Evolutionary conservation across 164 flowering plant genomes (phyloP), one percentile per base, ranked within the genome.

Genomic region (Liriodendron chinense): DNA sequence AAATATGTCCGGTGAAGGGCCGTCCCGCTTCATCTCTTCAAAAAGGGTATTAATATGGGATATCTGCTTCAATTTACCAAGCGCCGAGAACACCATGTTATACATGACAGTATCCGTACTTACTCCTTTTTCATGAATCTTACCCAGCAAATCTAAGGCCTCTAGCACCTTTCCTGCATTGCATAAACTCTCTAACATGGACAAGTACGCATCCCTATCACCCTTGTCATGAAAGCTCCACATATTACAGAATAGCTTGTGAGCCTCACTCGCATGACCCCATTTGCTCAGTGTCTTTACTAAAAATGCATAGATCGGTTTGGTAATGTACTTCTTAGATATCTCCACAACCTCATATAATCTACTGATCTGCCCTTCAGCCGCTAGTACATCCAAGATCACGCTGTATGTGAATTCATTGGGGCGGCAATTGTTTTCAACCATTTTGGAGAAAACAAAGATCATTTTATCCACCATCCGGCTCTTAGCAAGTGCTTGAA

Each of bases 221-320:
- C 99, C 99, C 43, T 71, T 80, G 18, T 88, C 95, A 71, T 90
- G 89, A 76, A 82, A 87, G 75, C 47, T 83, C 99, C 98, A 96
- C 99, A 94, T 88, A 77, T 86, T 84, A 86, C 99, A 94, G 76
- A 96, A 96, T n/a, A 94, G 76, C 78, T 97, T 80, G 78, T 96
- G 99, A 69, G 98, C 96, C 83, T 96, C 99, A 80, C 85, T 84
- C 43, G 93, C 88, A 84, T 96, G 96, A 23, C 99, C 98, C 72
- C 91, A 71, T 81, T 89, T 88, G 79, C 86, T 88, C 53, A 94
- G 76, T 1, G 91, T 89, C 80, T 87, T 87, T 43, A 94, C 95
- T 56, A 96, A 90, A 80, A 85, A 96, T 2, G 96, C 90, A 80
- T 91, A 91, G 65, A 85, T 87, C 22, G 89, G 77, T 80, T 86